A percentile compares a stretch with the other conserved stretches of the same genome.
Conservation (phyloP, 768 basidiomycete species). For the Serendipita vermifera region DNA sequence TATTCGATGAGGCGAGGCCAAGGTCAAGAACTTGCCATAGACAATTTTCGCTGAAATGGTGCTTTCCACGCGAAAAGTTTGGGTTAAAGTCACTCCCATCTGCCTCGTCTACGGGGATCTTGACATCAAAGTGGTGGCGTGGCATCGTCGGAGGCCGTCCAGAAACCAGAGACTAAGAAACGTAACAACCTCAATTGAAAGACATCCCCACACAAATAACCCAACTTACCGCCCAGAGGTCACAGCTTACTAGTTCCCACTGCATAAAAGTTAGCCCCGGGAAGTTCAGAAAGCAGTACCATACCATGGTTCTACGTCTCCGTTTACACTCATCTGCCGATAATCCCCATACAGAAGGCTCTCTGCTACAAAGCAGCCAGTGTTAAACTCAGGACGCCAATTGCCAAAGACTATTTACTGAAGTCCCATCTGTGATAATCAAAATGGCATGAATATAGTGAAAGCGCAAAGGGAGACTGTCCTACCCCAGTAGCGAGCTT, state of each 20-base stretch:
- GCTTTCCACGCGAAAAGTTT: not conserved
- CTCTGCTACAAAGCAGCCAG: not conserved
- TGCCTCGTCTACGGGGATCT: not conserved
- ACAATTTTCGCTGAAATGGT: not conserved
- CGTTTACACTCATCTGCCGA: not conserved
- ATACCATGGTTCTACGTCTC: not conserved
- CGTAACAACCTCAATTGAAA: no score
- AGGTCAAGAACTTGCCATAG: slow-evolving; percentile 1
- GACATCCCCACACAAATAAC: no score
- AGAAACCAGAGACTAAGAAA: not conserved
- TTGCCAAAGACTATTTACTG: not conserved
- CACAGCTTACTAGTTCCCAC: not conserved
- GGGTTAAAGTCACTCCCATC: not conserved
- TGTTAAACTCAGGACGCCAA: not conserved
- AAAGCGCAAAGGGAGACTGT: not conserved
- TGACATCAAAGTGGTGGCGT: not conserved
- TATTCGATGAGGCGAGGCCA: not conserved
- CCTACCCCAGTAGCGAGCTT: not conserved
- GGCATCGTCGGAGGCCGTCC: not conserved
- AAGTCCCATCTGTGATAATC: not conserved
- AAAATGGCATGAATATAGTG: no score
- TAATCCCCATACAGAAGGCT: not conserved
- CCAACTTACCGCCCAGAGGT: slow-evolving; percentile 7
- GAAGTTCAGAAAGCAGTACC: no score
- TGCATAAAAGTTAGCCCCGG: no score